Base-by-base conservation (phyloP, 176 grass and related monocot species). In the Oryza nivara region DNA sequence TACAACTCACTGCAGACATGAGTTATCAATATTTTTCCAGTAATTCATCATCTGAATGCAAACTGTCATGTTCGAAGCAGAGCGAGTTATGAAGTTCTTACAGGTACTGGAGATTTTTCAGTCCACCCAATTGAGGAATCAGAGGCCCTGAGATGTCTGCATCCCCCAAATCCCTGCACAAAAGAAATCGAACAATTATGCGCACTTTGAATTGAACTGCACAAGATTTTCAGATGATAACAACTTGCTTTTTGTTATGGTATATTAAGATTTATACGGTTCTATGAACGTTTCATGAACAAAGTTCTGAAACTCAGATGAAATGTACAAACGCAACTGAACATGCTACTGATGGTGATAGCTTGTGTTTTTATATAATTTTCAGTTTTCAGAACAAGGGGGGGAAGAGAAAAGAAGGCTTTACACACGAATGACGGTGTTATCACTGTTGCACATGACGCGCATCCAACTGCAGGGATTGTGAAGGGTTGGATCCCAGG, bases 401-500 rank as follows among this genome's bases (percentile, higher is more conserved):
- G 30, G 7, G 34, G 6, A 70, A 41, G 5, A 16, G 23, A 38
- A 6, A 11, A 13, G 14, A 45, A 40, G 28, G 67, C 0, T 73
- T 40, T 89, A 89, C 90, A 92, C 83, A 16, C 83, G 65, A 44
- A 76, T 25, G 45, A 92, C 83, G 3, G 49, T 54, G 56, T 86
- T 86, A 2, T 86, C 8, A 10, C 20, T 76, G 83, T 86, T 89
- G 78, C 90, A 92, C 41, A 64, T 76, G 25, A 89, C 20, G 58
- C 86, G 86, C 13, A 92, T 83, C 86, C 83, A 92, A 7, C 25
- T 86, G 65, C 90, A 92, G 7, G 90, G 90, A 67, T 92, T 80
- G 3, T 38, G 73, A 52, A 89, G 80, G 25, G 74, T 89, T 5
- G 83, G 68, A 83, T 92, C 80, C 90, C 86, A 92, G 65, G 75